Evolutionary conservation across 2,329 filamentous ascomycete genomes (phyloP), one percentile per base, ranked within the genome.

Genomic region (Ilyonectria robusta): DNA sequence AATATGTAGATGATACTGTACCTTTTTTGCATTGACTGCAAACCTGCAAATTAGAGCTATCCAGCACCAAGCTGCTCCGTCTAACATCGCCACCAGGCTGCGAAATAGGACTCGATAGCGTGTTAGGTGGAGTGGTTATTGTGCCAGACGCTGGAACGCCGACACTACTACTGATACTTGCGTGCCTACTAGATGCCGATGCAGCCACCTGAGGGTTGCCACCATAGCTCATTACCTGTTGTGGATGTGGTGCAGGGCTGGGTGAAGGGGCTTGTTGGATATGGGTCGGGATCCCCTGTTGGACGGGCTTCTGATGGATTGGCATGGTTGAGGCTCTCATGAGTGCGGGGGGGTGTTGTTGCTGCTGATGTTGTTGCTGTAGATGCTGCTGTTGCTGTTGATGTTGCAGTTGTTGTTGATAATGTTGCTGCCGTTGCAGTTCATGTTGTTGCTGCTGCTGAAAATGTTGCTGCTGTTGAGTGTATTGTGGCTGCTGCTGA

Each of bases 11-110:
- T 40, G n/a, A 40, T 40, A 19, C 8, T 68, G 61, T 13, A 73
- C 73, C 65, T 9, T 75, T 75, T 21, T 65, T 67, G 19, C 73
- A 75, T 40, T 75, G 70, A 21, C 68, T 68, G 35, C 73, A 75
- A 0, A 58, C 7, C 58, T 61, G 11, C 44, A 42, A 0, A 11
- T 19, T 11, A 57, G 60, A 2, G 11, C 31, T 33, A 44, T 64
- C 44, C 70, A 73, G 3, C 10, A 17, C 2, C 26, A 23, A 2
- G 53, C 40, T 8, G 59, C 37, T 51, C 21, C 10, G 58, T 26
- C 8, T 26, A 17, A 31, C 17, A 51, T 51, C 26, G 17, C 46
- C 46, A 33, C 54, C 55, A 0, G 65, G 48, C 8, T 69, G 62
- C 68, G 66, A 70, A 31, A 15, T 8, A 10, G 71, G 65, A 8